A percentile compares a stretch with the other conserved stretches of the same genome.
Conservation (phyloP, 2,329 filamentous ascomycete species). For the Colletotrichum sp. region DNA sequence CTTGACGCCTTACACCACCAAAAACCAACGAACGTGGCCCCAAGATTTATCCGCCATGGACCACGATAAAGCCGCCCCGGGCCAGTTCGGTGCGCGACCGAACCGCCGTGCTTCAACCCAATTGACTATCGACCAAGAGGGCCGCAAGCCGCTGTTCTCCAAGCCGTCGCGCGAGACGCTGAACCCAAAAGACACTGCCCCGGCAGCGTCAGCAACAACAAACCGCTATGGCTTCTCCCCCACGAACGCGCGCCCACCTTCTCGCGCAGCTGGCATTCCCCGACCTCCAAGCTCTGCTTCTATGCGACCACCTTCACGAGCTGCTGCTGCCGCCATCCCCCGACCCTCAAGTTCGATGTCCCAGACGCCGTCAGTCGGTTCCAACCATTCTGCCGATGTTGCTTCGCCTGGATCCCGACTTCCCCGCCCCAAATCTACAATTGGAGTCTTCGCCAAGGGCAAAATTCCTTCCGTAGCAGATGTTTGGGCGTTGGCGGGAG, state of each 20-base stretch:
- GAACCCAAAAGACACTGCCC: neutral
- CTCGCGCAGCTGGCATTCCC: conserved; percentile 5
- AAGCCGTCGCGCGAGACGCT: conserved; percentile 24
- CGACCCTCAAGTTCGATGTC: conserved; percentile 21
- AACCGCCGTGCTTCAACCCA: conserved; percentile 28
- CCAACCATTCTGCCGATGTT: conserved; percentile 14
- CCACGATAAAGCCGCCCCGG: conserved; percentile 22
- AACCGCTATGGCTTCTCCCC: conserved; percentile 21
- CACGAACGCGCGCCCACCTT: conserved; percentile 10
- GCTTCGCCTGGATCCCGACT: conserved; percentile 34
- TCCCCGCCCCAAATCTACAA: conserved; percentile 32
- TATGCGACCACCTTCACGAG: conserved; percentile 17
- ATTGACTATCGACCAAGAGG: conserved; percentile 39
- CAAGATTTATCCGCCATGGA: conserved; percentile 24
- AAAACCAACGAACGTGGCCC: neutral
- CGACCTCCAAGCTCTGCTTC: neutral
- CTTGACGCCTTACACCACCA: conserved; percentile 1
- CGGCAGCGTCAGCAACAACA: conserved; percentile 16
- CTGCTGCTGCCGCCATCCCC: conserved; percentile 22
- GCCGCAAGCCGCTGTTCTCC: conserved; percentile 45
- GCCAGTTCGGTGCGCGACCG: conserved; percentile 21
- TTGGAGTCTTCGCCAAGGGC: conserved; percentile 19
- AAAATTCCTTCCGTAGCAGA: conserved; percentile 43
- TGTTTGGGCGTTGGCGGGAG: conserved; percentile 44
- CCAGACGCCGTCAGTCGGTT: conserved; percentile 17